Percentiles rank a stretch among this genome's conserved stretches.
These are phyloP conservation scores for Fraxinus sp. DNA, from an alignment of 305 asterid species.

Conservation along the genomic window DNA sequence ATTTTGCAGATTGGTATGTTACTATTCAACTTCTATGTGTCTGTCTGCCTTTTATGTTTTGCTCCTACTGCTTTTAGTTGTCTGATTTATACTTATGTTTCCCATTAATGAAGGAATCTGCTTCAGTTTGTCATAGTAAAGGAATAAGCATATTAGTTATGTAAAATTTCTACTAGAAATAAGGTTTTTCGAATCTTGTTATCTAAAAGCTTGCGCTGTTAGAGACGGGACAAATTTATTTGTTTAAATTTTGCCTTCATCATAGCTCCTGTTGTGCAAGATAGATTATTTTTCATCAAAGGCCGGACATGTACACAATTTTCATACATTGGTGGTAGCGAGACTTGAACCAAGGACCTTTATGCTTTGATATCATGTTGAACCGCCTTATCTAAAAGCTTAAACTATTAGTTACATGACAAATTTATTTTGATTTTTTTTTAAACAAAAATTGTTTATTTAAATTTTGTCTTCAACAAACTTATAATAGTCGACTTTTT, in stretches of 20 bases:
- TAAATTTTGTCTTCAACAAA: background rate
- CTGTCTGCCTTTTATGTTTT: background rate
- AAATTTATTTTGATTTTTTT: background rate
- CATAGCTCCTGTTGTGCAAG: background rate
- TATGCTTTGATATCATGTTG: background rate
- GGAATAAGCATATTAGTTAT: background rate
- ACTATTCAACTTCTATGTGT: background rate
- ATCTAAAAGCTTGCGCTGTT: background rate
- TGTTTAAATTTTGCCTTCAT: background rate
- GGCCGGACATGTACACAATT: background rate
- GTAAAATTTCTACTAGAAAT: background rate
- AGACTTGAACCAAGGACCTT: background rate
- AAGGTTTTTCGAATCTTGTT: background rate
- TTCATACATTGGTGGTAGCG: background rate
- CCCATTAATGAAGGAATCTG: background rate
- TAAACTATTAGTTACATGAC: background rate
- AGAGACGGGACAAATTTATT: background rate
- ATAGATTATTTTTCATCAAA: background rate
- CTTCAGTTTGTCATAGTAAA: background rate
- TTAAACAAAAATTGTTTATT: background rate
- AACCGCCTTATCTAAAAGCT: background rate
- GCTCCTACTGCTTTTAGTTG: background rate
- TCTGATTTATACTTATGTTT: background rate
- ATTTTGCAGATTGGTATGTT: slow-evolving; percentile 94
- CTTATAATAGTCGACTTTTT: background rate